These are phyloP conservation scores for Eucalyptus camaldulensis DNA, from an alignment of 345 rosid genomes.

Conservation along the genomic window DNA sequence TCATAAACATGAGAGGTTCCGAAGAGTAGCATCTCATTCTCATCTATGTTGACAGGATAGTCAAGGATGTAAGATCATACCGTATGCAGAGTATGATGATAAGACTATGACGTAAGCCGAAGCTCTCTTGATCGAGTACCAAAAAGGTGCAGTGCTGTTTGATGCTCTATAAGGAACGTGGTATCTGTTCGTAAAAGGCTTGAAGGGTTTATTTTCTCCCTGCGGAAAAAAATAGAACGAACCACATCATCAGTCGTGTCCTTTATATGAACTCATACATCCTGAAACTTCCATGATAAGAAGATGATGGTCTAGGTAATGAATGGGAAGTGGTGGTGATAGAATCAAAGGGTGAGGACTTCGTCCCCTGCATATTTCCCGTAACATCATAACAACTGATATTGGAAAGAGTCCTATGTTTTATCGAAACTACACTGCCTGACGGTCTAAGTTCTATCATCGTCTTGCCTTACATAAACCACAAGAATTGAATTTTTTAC, in stretches of 20 bases:
- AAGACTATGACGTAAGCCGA: neutral
- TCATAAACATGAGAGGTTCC: neutral
- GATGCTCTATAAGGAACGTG: neutral
- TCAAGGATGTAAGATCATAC: neutral
- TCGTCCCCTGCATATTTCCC: neutral
- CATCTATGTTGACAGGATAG: neutral
- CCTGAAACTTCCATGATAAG: neutral
- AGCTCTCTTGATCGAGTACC: slow-evolving; percentile 7
- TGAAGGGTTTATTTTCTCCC: neutral
- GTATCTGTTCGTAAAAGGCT: neutral
- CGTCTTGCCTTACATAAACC: neutral
- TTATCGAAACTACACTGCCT: neutral
- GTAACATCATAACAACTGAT: neutral
- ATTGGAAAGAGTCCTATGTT: neutral
- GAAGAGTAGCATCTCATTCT: neutral
- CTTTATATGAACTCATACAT: neutral
- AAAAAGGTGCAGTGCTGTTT: neutral
- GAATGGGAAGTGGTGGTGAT: neutral
- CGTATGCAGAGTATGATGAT: neutral
- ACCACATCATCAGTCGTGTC: neutral
- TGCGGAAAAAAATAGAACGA: neutral
- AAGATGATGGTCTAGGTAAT: neutral
- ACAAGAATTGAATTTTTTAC: neutral
- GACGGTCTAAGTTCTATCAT: neutral
- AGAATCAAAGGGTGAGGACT: neutral